Percentiles rank a stretch among this genome's conserved stretches.
Evolutionary conservation across 257 asterid species (phyloP).

Genomic region (Ballota nigra): DNA sequence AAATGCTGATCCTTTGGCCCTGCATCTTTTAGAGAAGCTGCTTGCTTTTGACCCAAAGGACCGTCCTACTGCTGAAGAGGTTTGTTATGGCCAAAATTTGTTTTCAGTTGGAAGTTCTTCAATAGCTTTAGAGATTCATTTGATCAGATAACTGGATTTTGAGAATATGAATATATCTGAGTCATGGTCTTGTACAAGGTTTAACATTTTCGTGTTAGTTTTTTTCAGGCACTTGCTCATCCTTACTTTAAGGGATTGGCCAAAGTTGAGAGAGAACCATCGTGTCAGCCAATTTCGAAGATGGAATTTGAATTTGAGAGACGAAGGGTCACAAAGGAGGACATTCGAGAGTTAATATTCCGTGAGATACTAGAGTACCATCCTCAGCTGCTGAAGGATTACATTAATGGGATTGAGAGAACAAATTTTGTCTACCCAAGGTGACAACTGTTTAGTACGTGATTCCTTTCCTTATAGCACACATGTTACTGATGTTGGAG

Average conservation of each 20-base stretch:
- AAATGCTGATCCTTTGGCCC: slow-evolving; percentile 71
- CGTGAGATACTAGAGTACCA: slow-evolving; percentile 86
- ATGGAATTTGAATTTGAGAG: slow-evolving; percentile 91
- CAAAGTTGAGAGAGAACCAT: slow-evolving; percentile 77
- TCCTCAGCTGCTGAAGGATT: slow-evolving; percentile 83
- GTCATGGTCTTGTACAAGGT: neutral
- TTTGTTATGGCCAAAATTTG: slow-evolving; percentile 22
- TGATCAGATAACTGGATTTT: neutral
- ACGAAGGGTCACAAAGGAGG: slow-evolving; percentile 79
- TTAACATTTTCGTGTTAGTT: neutral
- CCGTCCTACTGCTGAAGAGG: slow-evolving; percentile 91
- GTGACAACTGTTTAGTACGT: slow-evolving; percentile 23
- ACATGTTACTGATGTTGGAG: slow-evolving; percentile 13
- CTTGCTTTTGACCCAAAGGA: slow-evolving; percentile 96
- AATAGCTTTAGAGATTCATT: neutral
- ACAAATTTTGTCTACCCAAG: slow-evolving; percentile 78
- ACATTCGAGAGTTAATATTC: slow-evolving; percentile 72
- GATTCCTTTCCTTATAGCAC: neutral
- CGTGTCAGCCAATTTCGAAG: slow-evolving; percentile 73
- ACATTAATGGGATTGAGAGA: slow-evolving; percentile 69
- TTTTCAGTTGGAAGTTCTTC: neutral
- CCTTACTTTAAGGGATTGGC: slow-evolving; percentile 82
- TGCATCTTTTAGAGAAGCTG: slow-evolving; percentile 62
- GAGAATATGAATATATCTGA: slow-evolving; percentile 1
- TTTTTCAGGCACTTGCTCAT: slow-evolving; percentile 67